Evolutionary conservation across 495 filamentous ascomycete genomes (phyloP).

Genomic region (Penicilliopsis zonata): DNA sequence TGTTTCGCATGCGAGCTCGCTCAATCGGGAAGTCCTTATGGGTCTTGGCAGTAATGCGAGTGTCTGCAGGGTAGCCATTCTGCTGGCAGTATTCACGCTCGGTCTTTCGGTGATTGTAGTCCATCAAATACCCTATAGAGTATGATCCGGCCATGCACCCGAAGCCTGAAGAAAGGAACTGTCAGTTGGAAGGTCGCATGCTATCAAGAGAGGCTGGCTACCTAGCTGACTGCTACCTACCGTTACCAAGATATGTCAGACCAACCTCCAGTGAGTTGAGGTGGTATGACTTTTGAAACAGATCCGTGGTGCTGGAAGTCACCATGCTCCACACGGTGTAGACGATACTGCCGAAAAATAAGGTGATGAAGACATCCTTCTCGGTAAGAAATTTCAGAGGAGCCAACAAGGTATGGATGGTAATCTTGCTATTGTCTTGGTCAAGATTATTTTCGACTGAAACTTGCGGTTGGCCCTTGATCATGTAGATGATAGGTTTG

Average conservation of each 20-base stretch:
- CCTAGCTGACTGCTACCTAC: no score
- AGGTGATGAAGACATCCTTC: constrained; percentile 31
- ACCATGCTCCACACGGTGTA: constrained; percentile 43
- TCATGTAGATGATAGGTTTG: constrained; percentile 26
- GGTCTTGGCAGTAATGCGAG: constrained; percentile 25
- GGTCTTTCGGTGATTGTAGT: constrained; percentile 22
- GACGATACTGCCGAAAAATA: constrained; percentile 33
- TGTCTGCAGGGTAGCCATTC: constrained; percentile 27
- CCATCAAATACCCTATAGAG: constrained; percentile 27
- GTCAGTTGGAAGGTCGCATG: no score
- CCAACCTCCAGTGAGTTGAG: constrained; percentile 26
- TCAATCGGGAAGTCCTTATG: constrained; percentile 41
- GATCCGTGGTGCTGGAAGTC: constrained; percentile 28
- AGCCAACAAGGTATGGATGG: constrained; percentile 21
- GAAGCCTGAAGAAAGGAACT: constrained; percentile 9
- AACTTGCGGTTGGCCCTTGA: constrained; percentile 18
- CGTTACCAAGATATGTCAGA: constrained; percentile 30
- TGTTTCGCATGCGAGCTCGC: constrained; percentile 31
- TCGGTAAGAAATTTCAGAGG: constrained; percentile 29
- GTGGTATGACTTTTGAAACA: constrained; percentile 22
- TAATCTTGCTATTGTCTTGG: constrained; percentile 16
- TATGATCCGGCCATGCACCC: constrained; percentile 26
- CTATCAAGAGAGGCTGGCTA: no score
- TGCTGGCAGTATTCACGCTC: constrained; percentile 25
- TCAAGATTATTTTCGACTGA: constrained; percentile 7